Base-by-base conservation (phyloP, 208 protist genomes). In the Tetramitus jugosus region DNA sequence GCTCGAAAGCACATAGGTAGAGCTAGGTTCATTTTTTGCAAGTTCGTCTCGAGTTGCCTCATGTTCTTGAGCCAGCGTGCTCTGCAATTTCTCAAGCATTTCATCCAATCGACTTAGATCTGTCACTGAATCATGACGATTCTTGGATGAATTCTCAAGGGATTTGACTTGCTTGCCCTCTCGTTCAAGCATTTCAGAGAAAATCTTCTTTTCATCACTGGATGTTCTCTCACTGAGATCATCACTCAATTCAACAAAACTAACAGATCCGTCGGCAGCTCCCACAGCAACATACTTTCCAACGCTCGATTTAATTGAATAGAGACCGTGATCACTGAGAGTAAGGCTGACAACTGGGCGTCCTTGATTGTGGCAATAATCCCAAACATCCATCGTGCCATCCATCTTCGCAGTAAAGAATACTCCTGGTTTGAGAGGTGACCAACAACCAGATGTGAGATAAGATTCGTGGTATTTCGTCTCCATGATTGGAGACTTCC, bases 351-450 rank as follows among this genome's bases (percentile, higher is more conserved):
- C 85, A 33, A 92, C 81, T 0, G 95, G 92, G 0, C 93, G 87
- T 31, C 91, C 94, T 72, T 97, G 93, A 45, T 93, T 92, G 77
- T 94, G 85, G 84, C 95, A 89, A 56, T 96, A 82, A 81, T 98
- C 95, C 94, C 94, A 98, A 31, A 97, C 77, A 84, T 96, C 94
- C 29, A 98, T 78, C 72, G 89, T 91, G 76, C 95, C 95, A 85
- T 98, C 94, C 91, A 94, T 94, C 77, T 92, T 92, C 8, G 93
- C 94, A n/a, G 93, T 96, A 84, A 97, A 92, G 84, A 97, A 97
- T 31, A 97, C 93, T 62, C 91, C 93, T 10, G 95, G 93, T 39
- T 93, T 88, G 37, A 92, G 88, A 39, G 90, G 85, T 79, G 92
- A 91, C 95, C 95, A 98, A 72, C 83, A 83, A 31, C 92, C 95